Evolutionary conservation across 2,329 filamentous ascomycete genomes (phyloP), one percentile per base, ranked within the genome.

Genomic region (Phaeosphaeriaceae sp.): DNA sequence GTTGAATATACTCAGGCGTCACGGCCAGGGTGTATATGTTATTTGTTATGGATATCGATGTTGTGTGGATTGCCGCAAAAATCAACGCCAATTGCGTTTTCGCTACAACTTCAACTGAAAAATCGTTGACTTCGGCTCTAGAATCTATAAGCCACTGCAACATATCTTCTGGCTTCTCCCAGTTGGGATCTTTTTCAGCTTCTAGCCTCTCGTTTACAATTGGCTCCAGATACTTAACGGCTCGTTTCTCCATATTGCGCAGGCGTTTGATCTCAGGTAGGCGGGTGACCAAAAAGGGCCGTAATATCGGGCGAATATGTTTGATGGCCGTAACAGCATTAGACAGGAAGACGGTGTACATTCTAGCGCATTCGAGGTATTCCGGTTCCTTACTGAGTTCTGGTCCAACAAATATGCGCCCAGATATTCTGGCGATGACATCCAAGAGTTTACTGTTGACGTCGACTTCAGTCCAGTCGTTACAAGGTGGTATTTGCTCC

Each of bases 1-100:
- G 78, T 36, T 74, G 65, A 57, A 76, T 72, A 43, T 77, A 77
- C 43, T 75, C 74, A 1, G 75, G 71, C 2, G 52, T 59, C 4
- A 56, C 57, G 6, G 68, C 68, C 3, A 73, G 48, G 3, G 55
- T 67, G 56, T 69, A 71, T 12, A 73, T 33, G 3, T 66, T 68
- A 30, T 67, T 64, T 7, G 60, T 65, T 16, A 52, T 45, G 4
- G 61, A 66, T 43, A 64, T 42, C 0, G 60, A 64, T 3, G 69
- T 71, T 0, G 67, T 71, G 23, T 71, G 67, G 7, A 71, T 68
- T 1, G 67, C 63, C 13, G 63, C 69, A 18, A 72, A 67, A 9
- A 60, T 66, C 15, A 72, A 44, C 1, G 43, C 46, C 11, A 71
- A 60, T 29, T 70, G 66, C 3, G 41, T 20, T 13, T 50, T 42